Conservation (phyloP, 306 rosid species). For the Castanea mollissima region DNA sequence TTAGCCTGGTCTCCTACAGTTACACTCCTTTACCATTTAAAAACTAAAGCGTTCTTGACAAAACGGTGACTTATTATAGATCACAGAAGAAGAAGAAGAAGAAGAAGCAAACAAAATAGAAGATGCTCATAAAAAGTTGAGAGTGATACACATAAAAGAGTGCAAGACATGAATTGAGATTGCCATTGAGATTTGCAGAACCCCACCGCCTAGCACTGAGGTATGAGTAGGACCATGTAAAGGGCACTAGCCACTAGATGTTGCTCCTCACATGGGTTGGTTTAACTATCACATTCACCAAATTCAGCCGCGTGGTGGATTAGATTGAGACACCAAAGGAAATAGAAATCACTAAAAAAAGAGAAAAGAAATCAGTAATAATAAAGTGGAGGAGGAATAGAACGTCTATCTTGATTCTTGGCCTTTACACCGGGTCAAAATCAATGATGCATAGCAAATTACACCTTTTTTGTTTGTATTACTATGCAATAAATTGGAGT, state of each 20-base stretch:
- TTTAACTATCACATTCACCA: not conserved
- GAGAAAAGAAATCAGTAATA: not conserved
- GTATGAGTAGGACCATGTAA: not conserved
- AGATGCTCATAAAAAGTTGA: too few relatives aligned
- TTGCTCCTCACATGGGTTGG: slow-evolving; percentile 29
- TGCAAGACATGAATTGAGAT: not conserved
- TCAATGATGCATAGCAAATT: not conserved
- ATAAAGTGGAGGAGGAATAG: not conserved
- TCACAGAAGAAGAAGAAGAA: too few relatives aligned
- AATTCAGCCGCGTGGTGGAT: slow-evolving; percentile 26
- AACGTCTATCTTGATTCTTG: too few relatives aligned
- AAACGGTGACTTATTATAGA: too few relatives aligned
- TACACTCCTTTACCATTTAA: too few relatives aligned
- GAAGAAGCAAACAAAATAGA: not conserved
- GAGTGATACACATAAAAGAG: too few relatives aligned
- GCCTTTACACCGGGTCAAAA: not conserved
- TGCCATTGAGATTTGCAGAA: not conserved
- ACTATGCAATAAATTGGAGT: too few relatives aligned
- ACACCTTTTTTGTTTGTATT: too few relatives aligned
- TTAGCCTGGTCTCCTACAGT: too few relatives aligned
- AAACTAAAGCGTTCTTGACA: too few relatives aligned
- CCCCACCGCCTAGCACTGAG: not conserved
- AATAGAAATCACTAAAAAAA: not conserved
- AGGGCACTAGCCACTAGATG: not conserved
- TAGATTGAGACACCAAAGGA: slow-evolving; percentile 1